Evolutionary conservation across 352 stramenopile genomes (phyloP), one percentile per base, ranked within the genome.

Genomic region (Phytopythium boreale): DNA sequence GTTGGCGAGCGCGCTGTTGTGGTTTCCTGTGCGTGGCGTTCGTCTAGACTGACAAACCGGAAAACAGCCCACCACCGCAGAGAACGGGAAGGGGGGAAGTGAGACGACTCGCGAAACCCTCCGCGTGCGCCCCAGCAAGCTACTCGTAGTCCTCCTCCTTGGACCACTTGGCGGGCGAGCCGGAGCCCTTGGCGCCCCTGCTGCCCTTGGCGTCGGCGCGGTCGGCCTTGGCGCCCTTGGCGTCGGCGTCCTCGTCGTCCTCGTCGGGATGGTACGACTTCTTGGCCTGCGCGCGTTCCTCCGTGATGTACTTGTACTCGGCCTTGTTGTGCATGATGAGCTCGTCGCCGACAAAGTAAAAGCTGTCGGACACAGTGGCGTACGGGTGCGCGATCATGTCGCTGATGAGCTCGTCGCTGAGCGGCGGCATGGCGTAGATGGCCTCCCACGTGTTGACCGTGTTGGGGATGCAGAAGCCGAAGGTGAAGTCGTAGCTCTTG

Each of bases 241-340:
- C 88, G 44, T 72, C n/a, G n/a, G n/a, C 71, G 17, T 89, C 76
- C 49, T 87, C 80, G 7, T 94, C 87, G 46, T 95, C 91, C 62
- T 96, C 92, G 69, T 77, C 85, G 59, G 82, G 80, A 59, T 96
- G 91, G 70, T 98, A 98, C 53, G 82, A 97, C 59, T 91, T 91
- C 72, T 98, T 97, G 56, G 89, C 83, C 72, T 97, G 88, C 27
- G 92, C 88, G 11, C 73, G 81, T 63, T 97, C 91, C 71, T 98
- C 89, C n/a, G 76, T 44, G 29, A 96, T 86, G 82, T 98, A 98
- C 75, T 97, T 94, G 80, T 97, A 97, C 76, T 93, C 87, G 68
- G 88, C 87, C 69, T 97, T 97, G 80, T 97, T 98, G 79, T 98
- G 93, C 92, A 99, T 98, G 63, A 98, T 97, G 51, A 99, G 85